phyloP scores from a whole-genome alignment of 2,329 filamentous ascomycete species.

The Cercospora beticola region DNA sequence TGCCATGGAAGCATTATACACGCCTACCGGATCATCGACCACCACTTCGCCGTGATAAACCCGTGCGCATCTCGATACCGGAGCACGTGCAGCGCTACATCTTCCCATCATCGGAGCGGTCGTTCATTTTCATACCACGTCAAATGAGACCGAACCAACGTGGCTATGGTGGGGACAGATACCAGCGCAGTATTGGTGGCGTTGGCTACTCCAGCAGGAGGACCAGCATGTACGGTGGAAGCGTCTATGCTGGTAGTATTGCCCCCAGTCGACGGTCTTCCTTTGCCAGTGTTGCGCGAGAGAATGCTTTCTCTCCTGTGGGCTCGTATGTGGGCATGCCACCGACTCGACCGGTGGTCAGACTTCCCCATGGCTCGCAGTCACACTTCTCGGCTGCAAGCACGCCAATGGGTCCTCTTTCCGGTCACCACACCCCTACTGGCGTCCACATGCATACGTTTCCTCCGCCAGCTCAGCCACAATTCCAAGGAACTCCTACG shows the following conservation, averaged over 20 bases:
- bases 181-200: constrained; percentile 70
- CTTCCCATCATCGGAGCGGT: constrained; percentile 83
- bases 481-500: constrained; percentile 61
- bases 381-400: constrained; percentile 36
- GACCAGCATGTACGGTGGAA: constrained; percentile 80
- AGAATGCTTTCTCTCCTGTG: constrained; percentile 73
- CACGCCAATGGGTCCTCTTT: constrained; percentile 36
- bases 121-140: constrained; percentile 96
- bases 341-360: constrained; percentile 74
- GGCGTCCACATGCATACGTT: constrained; percentile 56
- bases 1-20: constrained; percentile 86
- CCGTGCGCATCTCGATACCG: constrained; percentile 88
- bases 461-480: constrained; percentile 55
- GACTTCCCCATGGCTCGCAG: constrained; percentile 67
- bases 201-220: constrained; percentile 67
- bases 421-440: constrained; percentile 44
- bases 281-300: constrained; percentile 65
- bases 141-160: constrained; percentile 92
- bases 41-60: constrained; percentile 91
- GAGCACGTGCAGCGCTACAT: constrained; percentile 79
- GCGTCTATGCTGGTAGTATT: constrained; percentile 80
- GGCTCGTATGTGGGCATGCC: constrained; percentile 63
- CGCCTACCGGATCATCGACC: constrained; percentile 92
- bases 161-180: constrained; percentile 64
- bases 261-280: constrained; percentile 89